Evolutionary conservation across 116 monocot genomes (phyloP).

Genomic region (Dioscorea cayenensis): DNA sequence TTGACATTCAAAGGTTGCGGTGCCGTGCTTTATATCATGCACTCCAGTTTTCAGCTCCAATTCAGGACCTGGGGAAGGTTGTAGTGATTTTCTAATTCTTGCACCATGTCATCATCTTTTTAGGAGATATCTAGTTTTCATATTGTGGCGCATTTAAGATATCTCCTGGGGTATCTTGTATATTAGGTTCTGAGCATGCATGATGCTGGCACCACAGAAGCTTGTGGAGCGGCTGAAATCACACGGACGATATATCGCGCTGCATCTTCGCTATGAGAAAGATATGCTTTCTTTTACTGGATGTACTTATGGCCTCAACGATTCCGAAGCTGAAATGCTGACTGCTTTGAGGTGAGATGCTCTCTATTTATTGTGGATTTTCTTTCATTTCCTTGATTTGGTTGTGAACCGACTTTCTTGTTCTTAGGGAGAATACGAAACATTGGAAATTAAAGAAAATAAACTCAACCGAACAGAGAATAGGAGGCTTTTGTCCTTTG

Average conservation of each 20-base stretch:
- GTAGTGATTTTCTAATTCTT: slow-evolving; percentile 4
- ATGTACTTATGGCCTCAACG: slow-evolving; percentile 70
- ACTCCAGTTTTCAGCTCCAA: slow-evolving; percentile 73
- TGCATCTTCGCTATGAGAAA: slow-evolving; percentile 91
- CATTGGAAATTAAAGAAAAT: slow-evolving; percentile 92
- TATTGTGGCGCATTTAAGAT: slow-evolving; percentile 43
- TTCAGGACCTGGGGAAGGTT: slow-evolving; percentile 83
- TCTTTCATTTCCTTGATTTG: neutral
- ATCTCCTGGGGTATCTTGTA: slow-evolving; percentile 48
- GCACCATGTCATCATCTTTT: neutral
- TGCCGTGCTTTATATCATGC: slow-evolving; percentile 85
- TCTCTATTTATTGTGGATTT: neutral
- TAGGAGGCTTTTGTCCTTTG: slow-evolving; percentile 72
- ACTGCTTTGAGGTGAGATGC: slow-evolving; percentile 56
- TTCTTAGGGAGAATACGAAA: slow-evolving; percentile 63
- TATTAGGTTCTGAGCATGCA: slow-evolving; percentile 92
- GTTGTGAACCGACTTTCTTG: neutral
- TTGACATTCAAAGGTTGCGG: slow-evolving; percentile 82
- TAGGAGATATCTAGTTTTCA: neutral
- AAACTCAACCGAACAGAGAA: slow-evolving; percentile 81
- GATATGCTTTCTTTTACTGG: slow-evolving; percentile 98
- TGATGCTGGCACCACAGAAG: slow-evolving; percentile 84
- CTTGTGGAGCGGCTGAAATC: slow-evolving; percentile 74
- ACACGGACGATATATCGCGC: slow-evolving; percentile 69
- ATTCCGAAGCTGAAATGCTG: slow-evolving; percentile 74